phyloP scores from a whole-genome alignment of 768 basidiomycete genomes.

The Mycena alexandri region DNA sequence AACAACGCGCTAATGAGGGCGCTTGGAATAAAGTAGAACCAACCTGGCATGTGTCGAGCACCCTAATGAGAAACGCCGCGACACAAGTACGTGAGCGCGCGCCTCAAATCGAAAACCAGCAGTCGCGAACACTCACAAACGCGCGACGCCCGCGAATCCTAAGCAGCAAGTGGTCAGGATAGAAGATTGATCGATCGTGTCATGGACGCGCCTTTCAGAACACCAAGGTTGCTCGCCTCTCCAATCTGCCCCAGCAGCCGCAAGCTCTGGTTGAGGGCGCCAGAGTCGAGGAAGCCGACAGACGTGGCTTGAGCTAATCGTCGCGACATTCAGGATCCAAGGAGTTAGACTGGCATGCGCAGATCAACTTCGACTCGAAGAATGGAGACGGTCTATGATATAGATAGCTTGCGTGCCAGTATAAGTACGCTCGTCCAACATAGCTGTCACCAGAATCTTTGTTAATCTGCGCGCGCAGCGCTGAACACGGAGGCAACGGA shows the following conservation, averaged over 20 bases:
- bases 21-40: not conserved
- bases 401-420: not conserved
- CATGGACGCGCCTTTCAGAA: slow-evolving; percentile 34
- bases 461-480: not conserved
- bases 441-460: slow-evolving; percentile 7
- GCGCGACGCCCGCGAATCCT: slow-evolving; percentile 35
- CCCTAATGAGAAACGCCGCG: not conserved
- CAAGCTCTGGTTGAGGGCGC: slow-evolving; percentile 28
- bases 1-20: too few species aligned
- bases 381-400: not conserved
- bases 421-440: slow-evolving; percentile 4
- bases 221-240: slow-evolving; percentile 22
- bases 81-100: slow-evolving; percentile 13
- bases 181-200: not conserved
- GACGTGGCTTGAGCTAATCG: slow-evolving; percentile 28
- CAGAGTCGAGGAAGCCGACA: slow-evolving; percentile 20
- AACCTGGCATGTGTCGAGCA: slow-evolving; percentile 38
- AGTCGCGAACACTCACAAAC: slow-evolving; percentile 21
- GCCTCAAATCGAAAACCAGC: not conserved
- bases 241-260: slow-evolving; percentile 30
- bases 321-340: slow-evolving; percentile 21
- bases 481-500: not conserved
- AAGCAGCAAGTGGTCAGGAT: not conserved
- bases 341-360: not conserved
- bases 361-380: not conserved